A percentile compares a stretch with the other conserved stretches of the same genome.
These are phyloP conservation scores for Neofusicoccum parvum DNA, from an alignment of 2,329 filamentous ascomycete genomes.

Conservation along the genomic window DNA sequence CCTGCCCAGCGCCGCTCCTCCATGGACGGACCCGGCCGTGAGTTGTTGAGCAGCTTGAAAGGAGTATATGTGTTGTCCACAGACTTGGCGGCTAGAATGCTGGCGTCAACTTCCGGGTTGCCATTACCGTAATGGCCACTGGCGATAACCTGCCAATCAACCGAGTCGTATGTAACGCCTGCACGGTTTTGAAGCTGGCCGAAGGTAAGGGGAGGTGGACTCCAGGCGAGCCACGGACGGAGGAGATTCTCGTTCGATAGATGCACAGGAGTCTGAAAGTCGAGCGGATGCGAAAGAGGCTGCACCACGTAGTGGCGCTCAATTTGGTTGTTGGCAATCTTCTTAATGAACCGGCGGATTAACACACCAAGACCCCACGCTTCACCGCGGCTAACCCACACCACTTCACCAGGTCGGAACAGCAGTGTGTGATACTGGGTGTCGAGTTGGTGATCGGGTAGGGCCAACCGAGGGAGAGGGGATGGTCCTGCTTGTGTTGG, in stretches of 20 bases:
- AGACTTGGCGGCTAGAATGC: conserved; percentile 59
- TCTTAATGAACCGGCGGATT: conserved; percentile 46
- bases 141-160: conserved; percentile 49
- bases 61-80: conserved; percentile 59
- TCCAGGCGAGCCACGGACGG: conserved; percentile 62
- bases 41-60: conserved; percentile 50
- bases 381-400: conserved; percentile 56
- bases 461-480: conserved; percentile 31
- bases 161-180: conserved; percentile 48
- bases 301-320: conserved; percentile 48
- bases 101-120: conserved; percentile 58
- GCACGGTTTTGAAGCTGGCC: conserved; percentile 44
- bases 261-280: conserved; percentile 42
- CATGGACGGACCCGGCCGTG: conserved; percentile 37
- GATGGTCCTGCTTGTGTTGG: background rate
- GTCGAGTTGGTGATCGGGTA: conserved; percentile 54
- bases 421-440: conserved; percentile 51
- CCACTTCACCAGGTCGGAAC: conserved; percentile 57
- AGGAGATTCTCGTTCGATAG: conserved; percentile 49
- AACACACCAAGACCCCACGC: conserved; percentile 60
- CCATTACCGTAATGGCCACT: conserved; percentile 49
- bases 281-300: conserved; percentile 51
- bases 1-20: conserved; percentile 55
- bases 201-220: conserved; percentile 55
- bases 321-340: conserved; percentile 32